phyloP scores from a whole-genome alignment of 2,329 filamentous ascomycete species.

The Purpureocillium takamizusanense region DNA sequence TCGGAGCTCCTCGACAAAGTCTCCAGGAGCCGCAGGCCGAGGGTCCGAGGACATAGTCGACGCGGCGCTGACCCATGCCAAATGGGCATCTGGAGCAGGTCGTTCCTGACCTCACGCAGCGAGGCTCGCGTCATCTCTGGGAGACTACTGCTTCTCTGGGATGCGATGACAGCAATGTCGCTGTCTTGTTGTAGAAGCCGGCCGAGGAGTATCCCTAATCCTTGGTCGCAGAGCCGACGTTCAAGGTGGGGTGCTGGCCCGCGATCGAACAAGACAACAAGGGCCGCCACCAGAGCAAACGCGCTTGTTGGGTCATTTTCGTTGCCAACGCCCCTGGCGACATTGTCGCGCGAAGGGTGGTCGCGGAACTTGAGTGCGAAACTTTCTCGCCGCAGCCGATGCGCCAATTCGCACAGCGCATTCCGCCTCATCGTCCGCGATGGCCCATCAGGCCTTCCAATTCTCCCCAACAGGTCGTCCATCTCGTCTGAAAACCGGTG shows the following conservation, averaged over 20 bases:
- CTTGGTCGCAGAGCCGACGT: conserved; percentile 45
- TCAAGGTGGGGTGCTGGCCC: conserved; percentile 52
- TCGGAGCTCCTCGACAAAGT: conserved; percentile 19
- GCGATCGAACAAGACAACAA: conserved; percentile 52
- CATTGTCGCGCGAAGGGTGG: conserved; percentile 58
- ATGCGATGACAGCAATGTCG: conserved; percentile 52
- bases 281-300: conserved; percentile 54
- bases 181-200: conserved; percentile 41
- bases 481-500: conserved; percentile 58
- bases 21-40: conserved; percentile 57
- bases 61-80: conserved; percentile 49
- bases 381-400: conserved; percentile 50
- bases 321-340: conserved; percentile 53
- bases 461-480: conserved; percentile 53
- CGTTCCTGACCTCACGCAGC: conserved; percentile 43
- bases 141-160: conserved; percentile 59
- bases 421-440: conserved; percentile 45
- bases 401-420: conserved; percentile 50
- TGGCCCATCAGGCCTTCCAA: conserved; percentile 39
- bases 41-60: conserved; percentile 50
- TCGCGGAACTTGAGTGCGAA: conserved; percentile 66
- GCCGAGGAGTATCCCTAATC: conserved; percentile 44
- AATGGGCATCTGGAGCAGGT: conserved; percentile 42
- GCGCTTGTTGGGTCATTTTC: conserved; percentile 54
- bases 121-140: conserved; percentile 54